Evolutionary conservation across 352 stramenopile genomes (phyloP), one percentile per base, ranked within the genome.

Genomic region (Globisporangium cylindrosporum): DNA sequence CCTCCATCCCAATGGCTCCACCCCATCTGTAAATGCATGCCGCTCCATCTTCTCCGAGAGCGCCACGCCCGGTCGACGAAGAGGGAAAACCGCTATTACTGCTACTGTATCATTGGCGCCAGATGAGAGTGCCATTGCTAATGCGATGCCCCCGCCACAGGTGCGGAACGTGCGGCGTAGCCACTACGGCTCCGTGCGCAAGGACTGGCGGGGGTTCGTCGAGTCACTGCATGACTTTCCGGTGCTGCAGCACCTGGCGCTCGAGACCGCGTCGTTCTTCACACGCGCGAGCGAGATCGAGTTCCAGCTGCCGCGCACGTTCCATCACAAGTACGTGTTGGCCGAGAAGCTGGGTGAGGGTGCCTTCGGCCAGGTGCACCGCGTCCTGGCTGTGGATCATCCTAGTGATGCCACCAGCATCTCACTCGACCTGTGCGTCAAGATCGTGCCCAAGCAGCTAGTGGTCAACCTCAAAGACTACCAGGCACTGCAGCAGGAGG

Each of bases 391-490:
- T 1, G 49, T 65, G 22, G 53, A 54, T 51, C 18, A 3, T 10
- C 15, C 18, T 10, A 34, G 76, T 10, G 29, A 67, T 54, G 68
- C 68, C 24, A 32, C 4, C 14, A 41, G 12, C 29, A 75, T 79
- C 41, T 12, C 43, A 18, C 54, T 94, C 18, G 86, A 92, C 62
- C 62, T 94, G 32, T 85, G 83, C 0, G 86, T 92, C 38, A 94
- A 94, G 67, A 76, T 92, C n/a, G 82, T 94, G 43, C 76, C 82
- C 10, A 94, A 94, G 74, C 68, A 72, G 32, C 80, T 81, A 25
- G 72, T 94, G n/a, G 69, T 86, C 54, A 85, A 77, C 58, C 74
- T 78, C 20, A 70, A 76, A 18, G 83, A 92, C 77, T 94, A 90
- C 62, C 64, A 74, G 1, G 81, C 80, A 24, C 70, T 94, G 59